phyloP scores from a whole-genome alignment of 1,284 basidiomycete species.

The Tetrapyrgos nigripes region DNA sequence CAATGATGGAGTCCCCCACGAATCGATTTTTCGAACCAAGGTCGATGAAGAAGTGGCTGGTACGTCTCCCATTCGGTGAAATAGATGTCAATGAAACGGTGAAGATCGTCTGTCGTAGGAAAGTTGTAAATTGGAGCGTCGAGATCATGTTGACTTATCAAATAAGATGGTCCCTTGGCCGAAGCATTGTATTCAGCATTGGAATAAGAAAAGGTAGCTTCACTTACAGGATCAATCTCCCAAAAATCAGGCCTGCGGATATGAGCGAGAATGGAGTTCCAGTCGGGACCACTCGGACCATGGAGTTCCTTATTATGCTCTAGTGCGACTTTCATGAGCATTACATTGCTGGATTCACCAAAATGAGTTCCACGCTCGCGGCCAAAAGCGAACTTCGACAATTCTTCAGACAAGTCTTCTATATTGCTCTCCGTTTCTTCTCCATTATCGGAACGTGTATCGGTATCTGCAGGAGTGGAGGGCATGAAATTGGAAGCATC shows the following conservation, averaged over 20 bases:
- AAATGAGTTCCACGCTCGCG: slow-evolving; percentile 1
- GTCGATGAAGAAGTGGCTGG: too few relatives aligned
- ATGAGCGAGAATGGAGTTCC: too few relatives aligned
- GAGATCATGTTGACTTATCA: slow-evolving; percentile 1
- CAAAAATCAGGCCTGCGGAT: slow-evolving; percentile 7
- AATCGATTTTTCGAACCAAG: too few relatives aligned
- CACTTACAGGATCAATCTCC: slow-evolving; percentile 8
- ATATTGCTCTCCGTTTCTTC: too few relatives aligned
- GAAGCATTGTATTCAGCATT: too few relatives aligned
- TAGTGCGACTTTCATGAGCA: too few relatives aligned
- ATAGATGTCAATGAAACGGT: slow-evolving; percentile 50
- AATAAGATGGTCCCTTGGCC: neutral
- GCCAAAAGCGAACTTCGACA: neutral
- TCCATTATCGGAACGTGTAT: neutral
- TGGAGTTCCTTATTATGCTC: too few relatives aligned
- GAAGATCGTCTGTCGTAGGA: slow-evolving; percentile 42
- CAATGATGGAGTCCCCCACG: too few relatives aligned
- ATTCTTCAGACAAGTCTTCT: slow-evolving; percentile 9
- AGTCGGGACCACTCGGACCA: too few relatives aligned
- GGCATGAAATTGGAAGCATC: too few relatives aligned
- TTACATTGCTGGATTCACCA: too few relatives aligned
- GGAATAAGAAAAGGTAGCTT: neutral
- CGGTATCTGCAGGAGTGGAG: too few relatives aligned
- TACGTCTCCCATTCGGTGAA: slow-evolving; percentile 46
- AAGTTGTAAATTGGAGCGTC: slow-evolving; percentile 25